phyloP scores from a whole-genome alignment of 2,329 filamentous ascomycete genomes.

The Aureobasidium sp. region DNA sequence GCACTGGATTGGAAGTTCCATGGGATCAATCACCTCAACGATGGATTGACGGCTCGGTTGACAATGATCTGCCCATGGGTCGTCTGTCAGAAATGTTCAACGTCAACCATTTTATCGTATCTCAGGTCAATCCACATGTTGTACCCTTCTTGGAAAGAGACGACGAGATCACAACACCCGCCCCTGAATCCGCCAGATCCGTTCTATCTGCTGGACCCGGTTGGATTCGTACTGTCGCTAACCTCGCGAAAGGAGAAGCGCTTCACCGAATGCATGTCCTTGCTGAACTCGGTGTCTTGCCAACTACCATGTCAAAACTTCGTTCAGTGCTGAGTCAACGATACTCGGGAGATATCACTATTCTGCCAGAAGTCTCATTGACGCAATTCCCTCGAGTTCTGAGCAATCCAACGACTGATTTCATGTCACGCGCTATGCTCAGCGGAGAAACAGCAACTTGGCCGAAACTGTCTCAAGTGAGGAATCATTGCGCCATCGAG shows the following conservation, averaged over 20 bases:
- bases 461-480: constrained; percentile 87
- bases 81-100: constrained; percentile 96
- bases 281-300: constrained; percentile 82
- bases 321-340: constrained; percentile 87
- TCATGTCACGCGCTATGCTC: constrained; percentile 83
- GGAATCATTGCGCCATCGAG: constrained; percentile 91
- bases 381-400: constrained; percentile 81
- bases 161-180: constrained; percentile 46
- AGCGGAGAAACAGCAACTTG: constrained; percentile 89
- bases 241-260: constrained; percentile 81
- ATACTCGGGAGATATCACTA: constrained; percentile 96
- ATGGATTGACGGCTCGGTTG: constrained; percentile 96
- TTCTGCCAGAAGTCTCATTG: constrained; percentile 81
- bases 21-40: constrained; percentile 90
- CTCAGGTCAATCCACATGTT: constrained; percentile 96
- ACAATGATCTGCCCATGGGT: constrained; percentile 94
- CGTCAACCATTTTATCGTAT: constrained; percentile 98
- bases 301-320: constrained; percentile 73
- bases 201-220: constrained; percentile 50
- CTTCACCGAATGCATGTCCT: constrained; percentile 84
- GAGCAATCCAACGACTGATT: constrained; percentile 85
- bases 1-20: constrained; percentile 78
- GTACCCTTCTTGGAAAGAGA: constrained; percentile 86
- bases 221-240: constrained; percentile 74
- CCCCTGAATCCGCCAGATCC: constrained; percentile 36